Base-by-base conservation (phyloP, 306 rosid species). In the Glycyrrhiza uralensis region DNA sequence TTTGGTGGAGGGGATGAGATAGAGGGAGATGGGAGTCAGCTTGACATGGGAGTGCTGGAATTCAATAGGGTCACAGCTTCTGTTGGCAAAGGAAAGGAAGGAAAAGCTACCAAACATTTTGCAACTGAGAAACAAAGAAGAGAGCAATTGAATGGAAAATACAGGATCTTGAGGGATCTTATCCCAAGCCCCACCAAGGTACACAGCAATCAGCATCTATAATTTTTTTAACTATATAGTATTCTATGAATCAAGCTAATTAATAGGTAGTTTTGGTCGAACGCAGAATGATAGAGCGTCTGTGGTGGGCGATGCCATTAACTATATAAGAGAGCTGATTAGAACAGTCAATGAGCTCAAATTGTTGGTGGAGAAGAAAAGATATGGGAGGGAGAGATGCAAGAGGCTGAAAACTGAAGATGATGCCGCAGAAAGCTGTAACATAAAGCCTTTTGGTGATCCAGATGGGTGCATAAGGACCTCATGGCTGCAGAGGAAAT, bases 401-500 rank as follows among this genome's bases (percentile, higher is more conserved):
- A 93, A 91, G 85, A 83, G 94, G 84, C 90, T 19, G 2, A 89
- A 77, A 70, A 57, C 75, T 0, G 89, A 87, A 50, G 84, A 76
- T 17, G 96, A 78, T 36, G 83, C 51, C 4, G 84, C 61, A 2
- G 95, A 87, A 81, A 87, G 76, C 88, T 86, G 86, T 14, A 80
- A 89, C 85, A 79, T 82, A 68, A 91, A 91, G 87, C 85, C 85
- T 23, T 71, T 71, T n/a, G 87, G 81, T 30, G 95, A 85, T 9
- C 64, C 78, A 26, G 89, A 87, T 69, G 85, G 89, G 1, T 60
- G 82, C 71, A 71, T 88, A 70, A 87, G 99, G 66, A 89, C 92
- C 78, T 91, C 99, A 11, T 94, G 99, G 99, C 86, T 94, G n/a
- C 97, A 91, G 75, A 89, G 97, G 75, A 94, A 94, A 77, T 89